These are phyloP conservation scores for Oryza nivara DNA, from an alignment of 176 grass and related monocot genomes.

Conservation along the genomic window DNA sequence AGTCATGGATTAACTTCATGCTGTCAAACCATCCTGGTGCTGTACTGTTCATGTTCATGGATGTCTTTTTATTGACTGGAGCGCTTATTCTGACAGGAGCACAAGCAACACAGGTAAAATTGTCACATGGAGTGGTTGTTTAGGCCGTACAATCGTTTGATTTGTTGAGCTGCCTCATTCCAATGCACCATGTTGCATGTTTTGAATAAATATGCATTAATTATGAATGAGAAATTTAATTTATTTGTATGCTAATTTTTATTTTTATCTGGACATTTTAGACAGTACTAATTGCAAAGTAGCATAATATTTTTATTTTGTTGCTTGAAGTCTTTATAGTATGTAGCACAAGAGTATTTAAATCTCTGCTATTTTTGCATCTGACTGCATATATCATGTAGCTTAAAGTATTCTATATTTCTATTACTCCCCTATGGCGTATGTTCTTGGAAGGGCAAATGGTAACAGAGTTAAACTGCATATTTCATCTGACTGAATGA, in stretches of 20 bases:
- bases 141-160: background rate
- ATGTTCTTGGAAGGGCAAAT: conserved; percentile 12
- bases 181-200: background rate
- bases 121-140: background rate
- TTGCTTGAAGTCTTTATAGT: background rate
- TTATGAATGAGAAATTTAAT: background rate
- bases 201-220: background rate
- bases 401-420: background rate
- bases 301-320: background rate
- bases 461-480: background rate
- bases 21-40: conserved; percentile 76
- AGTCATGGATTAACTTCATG: conserved; percentile 84
- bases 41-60: conserved; percentile 73
- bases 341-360: background rate
- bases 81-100: conserved; percentile 67
- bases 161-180: background rate
- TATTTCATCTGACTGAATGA: background rate
- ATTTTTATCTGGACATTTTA: conserved; percentile 35
- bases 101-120: conserved; percentile 78
- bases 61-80: conserved; percentile 71
- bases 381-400: background rate
- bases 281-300: conserved; percentile 5
- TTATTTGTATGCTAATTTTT: conserved; percentile 18
- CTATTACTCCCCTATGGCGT: background rate
- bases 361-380: conserved; percentile 11